A percentile compares a stretch with the other conserved stretches of the same genome.
Evolutionary conservation across 495 filamentous ascomycete species (phyloP).

Genomic region (Podospora pseudopauciseta): DNA sequence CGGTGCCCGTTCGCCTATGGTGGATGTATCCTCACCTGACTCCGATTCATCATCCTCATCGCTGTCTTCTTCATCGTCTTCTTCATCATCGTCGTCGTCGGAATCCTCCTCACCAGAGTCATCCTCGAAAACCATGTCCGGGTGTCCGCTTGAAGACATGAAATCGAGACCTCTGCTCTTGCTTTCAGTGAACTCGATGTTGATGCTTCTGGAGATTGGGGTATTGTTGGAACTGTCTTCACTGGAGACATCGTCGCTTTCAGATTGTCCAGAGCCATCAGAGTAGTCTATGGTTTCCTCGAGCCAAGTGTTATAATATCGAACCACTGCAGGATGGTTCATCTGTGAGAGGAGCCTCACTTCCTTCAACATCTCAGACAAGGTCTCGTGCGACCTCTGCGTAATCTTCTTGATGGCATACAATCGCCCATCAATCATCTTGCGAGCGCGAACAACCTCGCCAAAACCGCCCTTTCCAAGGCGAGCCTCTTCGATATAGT

Average conservation of each 20-base stretch:
- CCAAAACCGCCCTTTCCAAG: slow-evolving; percentile 94
- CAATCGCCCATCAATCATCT: slow-evolving; percentile 85
- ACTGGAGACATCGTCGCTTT: slow-evolving; percentile 54
- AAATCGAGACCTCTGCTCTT: slow-evolving; percentile 84
- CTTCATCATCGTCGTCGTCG: slow-evolving; percentile 30
- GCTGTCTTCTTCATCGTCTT: slow-evolving; percentile 33
- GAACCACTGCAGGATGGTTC: slow-evolving; percentile 93
- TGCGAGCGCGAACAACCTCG: slow-evolving; percentile 93
- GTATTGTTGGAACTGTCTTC: slow-evolving; percentile 19
- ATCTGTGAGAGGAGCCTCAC: slow-evolving; percentile 84
- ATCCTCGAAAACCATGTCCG: slow-evolving; percentile 72
- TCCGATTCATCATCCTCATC: slow-evolving; percentile 25
- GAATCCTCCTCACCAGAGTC: slow-evolving; percentile 55
- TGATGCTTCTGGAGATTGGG: slow-evolving; percentile 34
- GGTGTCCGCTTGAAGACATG: slow-evolving; percentile 82
- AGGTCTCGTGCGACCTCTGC: slow-evolving; percentile 69
- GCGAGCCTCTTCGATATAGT: slow-evolving; percentile 84
- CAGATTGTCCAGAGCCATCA: slow-evolving; percentile 50
- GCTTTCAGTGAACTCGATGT: slow-evolving; percentile 64
- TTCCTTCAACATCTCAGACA: slow-evolving; percentile 86
- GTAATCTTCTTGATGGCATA: slow-evolving; percentile 98
- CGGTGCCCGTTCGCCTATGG: slow-evolving; percentile 10
- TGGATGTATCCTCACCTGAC: slow-evolving; percentile 27
- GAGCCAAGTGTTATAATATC: slow-evolving; percentile 93
- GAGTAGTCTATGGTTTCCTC: slow-evolving; percentile 63